Percentiles rank a stretch among this genome's conserved stretches.
Evolutionary conservation across 306 rosid species (phyloP).

Genomic region (Dalbergia oliveri): DNA sequence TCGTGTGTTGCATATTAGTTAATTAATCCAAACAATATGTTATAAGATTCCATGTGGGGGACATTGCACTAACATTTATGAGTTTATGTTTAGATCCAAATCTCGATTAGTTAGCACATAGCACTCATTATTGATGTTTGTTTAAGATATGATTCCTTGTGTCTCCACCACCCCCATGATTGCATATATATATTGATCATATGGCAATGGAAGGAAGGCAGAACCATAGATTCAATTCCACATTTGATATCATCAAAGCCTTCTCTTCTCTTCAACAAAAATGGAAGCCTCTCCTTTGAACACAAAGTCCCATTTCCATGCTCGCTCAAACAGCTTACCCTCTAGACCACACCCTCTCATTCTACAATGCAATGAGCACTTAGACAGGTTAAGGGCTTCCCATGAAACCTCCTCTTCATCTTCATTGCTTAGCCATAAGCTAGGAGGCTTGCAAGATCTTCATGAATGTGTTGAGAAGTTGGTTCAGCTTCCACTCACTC

Average conservation of each 20-base stretch:
- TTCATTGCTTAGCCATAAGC: conserved; percentile 28
- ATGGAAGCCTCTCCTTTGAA: conserved; percentile 43
- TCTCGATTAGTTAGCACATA: not conserved
- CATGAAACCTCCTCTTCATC: conserved; percentile 46
- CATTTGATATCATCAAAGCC: not conserved
- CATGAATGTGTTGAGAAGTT: conserved; percentile 42
- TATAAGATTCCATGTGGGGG: conserved; percentile 11
- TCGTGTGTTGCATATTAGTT: not conserved
- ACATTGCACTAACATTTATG: not conserved
- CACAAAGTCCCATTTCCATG: conserved; percentile 40
- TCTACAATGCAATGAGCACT: conserved; percentile 42
- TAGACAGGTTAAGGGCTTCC: conserved; percentile 36
- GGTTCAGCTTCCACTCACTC: conserved; percentile 40
- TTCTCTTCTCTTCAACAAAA: not conserved
- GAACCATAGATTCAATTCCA: not conserved
- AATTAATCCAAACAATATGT: not conserved
- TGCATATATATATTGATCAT: conserved; percentile 15
- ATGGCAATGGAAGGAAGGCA: conserved; percentile 18
- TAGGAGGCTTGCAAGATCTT: conserved; percentile 34
- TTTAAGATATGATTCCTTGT: conserved; percentile 35
- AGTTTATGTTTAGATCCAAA: conserved; percentile 5
- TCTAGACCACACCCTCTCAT: conserved; percentile 52
- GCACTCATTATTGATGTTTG: not conserved
- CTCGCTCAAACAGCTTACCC: conserved; percentile 54
- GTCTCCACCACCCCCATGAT: not conserved